phyloP scores from a whole-genome alignment of 768 basidiomycete species.

The Lactarius quietus region DNA sequence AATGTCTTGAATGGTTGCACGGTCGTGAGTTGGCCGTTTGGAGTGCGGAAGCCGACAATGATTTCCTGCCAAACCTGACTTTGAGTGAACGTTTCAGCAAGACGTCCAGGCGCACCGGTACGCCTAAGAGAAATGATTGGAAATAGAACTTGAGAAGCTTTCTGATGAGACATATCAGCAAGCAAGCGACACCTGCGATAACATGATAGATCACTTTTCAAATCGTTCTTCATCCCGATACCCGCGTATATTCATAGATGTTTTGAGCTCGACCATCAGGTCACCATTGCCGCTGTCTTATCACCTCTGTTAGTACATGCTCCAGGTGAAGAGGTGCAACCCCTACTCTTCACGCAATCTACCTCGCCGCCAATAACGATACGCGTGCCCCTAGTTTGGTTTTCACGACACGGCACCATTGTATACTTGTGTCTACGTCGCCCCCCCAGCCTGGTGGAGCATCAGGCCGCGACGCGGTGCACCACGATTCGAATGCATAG shows the following conservation, averaged over 20 bases:
- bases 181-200: not conserved
- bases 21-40: slow-evolving; percentile 61
- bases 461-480: slow-evolving; percentile 47
- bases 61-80: slow-evolving; percentile 55
- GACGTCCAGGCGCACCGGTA: slow-evolving; percentile 50
- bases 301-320: not conserved
- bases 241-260: slow-evolving; percentile 67
- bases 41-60: slow-evolving; percentile 83
- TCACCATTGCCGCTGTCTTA: slow-evolving; percentile 60
- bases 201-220: slow-evolving; percentile 55
- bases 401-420: slow-evolving; percentile 89
- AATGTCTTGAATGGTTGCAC: slow-evolving; percentile 75
- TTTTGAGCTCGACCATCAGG: slow-evolving; percentile 83
- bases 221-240: slow-evolving; percentile 65
- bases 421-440: slow-evolving; percentile 82
- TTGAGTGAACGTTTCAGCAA: slow-evolving; percentile 13
- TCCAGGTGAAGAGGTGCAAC: not conserved
- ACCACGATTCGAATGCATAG: slow-evolving; percentile 88
- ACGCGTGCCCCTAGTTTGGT: slow-evolving; percentile 73
- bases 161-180: slow-evolving; percentile 37
- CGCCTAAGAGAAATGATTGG: slow-evolving; percentile 87
- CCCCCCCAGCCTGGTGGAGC: slow-evolving; percentile 59
- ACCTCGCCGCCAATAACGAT: slow-evolving; percentile 87
- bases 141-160: slow-evolving; percentile 92
- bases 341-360: slow-evolving; percentile 77